Evolutionary conservation across 2,329 filamentous ascomycete genomes (phyloP).

Genomic region (Aspergillus sp.): DNA sequence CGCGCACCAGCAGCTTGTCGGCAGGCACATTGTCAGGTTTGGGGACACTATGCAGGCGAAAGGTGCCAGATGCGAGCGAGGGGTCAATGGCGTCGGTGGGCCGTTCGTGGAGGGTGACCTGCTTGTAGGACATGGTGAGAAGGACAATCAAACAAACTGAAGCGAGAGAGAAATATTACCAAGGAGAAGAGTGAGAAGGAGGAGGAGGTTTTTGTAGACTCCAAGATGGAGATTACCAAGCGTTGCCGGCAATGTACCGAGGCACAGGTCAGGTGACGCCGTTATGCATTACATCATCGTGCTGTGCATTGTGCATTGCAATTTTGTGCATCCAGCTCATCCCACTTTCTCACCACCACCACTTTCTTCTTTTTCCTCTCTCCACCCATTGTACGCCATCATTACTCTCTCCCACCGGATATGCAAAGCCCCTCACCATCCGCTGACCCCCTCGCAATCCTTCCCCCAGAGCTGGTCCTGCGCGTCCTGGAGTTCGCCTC

Average conservation of each 20-base stretch:
- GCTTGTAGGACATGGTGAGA: conserved; percentile 25
- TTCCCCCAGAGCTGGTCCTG: conserved; percentile 44
- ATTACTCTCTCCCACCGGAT: neutral
- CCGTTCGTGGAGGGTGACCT: conserved; percentile 36
- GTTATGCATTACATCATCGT: neutral
- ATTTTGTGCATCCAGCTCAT: too few species aligned
- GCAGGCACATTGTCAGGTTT: conserved; percentile 30
- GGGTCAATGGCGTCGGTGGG: conserved; percentile 37
- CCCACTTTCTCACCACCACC: neutral
- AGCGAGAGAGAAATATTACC: neutral
- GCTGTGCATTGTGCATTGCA: neutral
- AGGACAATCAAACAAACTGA: conserved; percentile 9
- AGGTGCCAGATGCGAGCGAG: conserved; percentile 35
- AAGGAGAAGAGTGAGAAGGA: neutral
- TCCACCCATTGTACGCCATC: neutral
- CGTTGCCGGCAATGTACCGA: too few species aligned
- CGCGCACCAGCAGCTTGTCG: conserved; percentile 62
- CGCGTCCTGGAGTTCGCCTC: conserved; percentile 41
- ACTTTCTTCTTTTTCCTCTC: neutral
- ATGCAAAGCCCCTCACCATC: neutral
- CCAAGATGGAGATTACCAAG: too few species aligned
- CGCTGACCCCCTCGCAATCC: conserved; percentile 27
- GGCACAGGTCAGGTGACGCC: too few species aligned
- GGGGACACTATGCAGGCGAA: conserved; percentile 30
- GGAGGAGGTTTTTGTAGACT: too few species aligned